Base-by-base conservation (phyloP, 2,329 filamentous ascomycete genomes). In the Colletotrichum sidae region DNA sequence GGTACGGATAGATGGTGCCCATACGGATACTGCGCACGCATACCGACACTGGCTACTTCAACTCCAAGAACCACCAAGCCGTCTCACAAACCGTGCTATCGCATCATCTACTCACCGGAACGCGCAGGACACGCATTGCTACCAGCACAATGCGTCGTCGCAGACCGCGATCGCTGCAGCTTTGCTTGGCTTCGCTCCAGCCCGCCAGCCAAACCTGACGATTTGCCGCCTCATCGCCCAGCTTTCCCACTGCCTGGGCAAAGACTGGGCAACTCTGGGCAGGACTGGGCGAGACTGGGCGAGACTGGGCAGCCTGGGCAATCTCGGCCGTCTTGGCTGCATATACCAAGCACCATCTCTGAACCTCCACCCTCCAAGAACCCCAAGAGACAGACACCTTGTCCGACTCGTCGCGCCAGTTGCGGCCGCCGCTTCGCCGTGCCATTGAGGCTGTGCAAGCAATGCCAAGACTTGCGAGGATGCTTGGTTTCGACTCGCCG, bases 301-400 rank as follows among this genome's bases (percentile, higher is more conserved):
- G 39, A 60, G 51, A 15, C 62, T 52, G 45, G 46, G 55, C 55
- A 62, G 17, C 33, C 58, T 65, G 41, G 62, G 58, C 55, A 62
- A n/a, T 17, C 52, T 62, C 35, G 62, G 58, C 62, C 52, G 42
- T 56, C 62, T 65, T 65, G 62, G 62, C 62, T 65, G 58, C 62
- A 65, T 58, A 62, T 53, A 65, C 62, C 47, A 62, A 62, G 51
- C 62, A 62, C 57, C 45, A 41, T 47, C 62, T 25, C 25, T 25
- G 25, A 52, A 52, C 51, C 41, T 55, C 57, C 55, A 51, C 17
- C 25, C 38, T 52, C 46, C 37, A 25, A 25, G 25, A 25, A 25
- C 3, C 25, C 25, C 25, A 25, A 25, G 25, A 25, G 25, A 25
- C 25, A 25, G 25, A 25, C 25, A 25, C 25, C 25, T 25, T 25